Conservation (phyloP, 805 yeast species). For the Myxozyma geophila region DNA sequence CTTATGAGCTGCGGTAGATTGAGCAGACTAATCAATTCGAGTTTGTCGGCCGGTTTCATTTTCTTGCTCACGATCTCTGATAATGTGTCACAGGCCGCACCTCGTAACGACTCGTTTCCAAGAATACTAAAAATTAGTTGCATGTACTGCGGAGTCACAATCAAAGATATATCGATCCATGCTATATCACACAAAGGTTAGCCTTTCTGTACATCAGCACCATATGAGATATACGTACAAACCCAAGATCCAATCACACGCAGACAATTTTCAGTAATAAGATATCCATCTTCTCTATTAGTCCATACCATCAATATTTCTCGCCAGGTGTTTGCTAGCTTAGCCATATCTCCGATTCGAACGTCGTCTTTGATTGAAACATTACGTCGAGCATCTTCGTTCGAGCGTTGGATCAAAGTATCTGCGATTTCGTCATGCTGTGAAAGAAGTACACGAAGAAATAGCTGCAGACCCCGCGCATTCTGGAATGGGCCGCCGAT, state of each 20-base stretch:
- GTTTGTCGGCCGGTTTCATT: conserved; percentile 73
- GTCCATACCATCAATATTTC: conserved; percentile 53
- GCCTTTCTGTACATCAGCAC: background rate
- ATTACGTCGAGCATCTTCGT: conserved; percentile 64
- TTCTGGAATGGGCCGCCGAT: conserved; percentile 43
- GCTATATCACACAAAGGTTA: conserved; percentile 41
- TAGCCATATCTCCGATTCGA: conserved; percentile 73
- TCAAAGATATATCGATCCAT: conserved; percentile 86
- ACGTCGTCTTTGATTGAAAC: conserved; percentile 78
- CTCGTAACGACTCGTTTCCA: conserved; percentile 50
- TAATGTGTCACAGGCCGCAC: conserved; percentile 61
- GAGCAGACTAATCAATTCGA: conserved; percentile 69
- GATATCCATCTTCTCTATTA: conserved; percentile 42
- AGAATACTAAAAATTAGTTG: conserved; percentile 63
- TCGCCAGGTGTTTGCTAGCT: conserved; percentile 70
- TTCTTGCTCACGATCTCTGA: conserved; percentile 73
- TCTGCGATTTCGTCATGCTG: conserved; percentile 95
- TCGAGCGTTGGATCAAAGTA: conserved; percentile 73
- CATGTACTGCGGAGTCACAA: conserved; percentile 65
- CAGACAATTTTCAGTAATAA: conserved; percentile 62
- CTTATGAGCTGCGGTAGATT: conserved; percentile 61
- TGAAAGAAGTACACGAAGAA: conserved; percentile 69
- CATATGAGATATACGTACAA: conserved; percentile 38
- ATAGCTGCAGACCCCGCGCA: conserved; percentile 65
- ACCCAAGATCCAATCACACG: conserved; percentile 81